phyloP scores from a whole-genome alignment of 1,284 basidiomycete species.

The Pseudozyma tsukubaensis region DNA sequence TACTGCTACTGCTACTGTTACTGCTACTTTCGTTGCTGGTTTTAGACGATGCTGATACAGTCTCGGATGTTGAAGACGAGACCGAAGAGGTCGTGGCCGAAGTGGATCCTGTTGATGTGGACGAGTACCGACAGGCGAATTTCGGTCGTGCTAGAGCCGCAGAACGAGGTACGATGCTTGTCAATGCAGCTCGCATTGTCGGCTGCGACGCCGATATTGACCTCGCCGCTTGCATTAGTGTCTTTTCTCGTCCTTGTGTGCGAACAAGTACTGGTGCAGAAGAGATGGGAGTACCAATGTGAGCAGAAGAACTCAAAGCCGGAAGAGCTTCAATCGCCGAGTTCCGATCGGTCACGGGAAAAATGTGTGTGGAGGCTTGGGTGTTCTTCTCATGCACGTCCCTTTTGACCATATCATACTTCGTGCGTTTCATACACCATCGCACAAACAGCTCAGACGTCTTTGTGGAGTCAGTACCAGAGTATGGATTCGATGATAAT shows the following conservation, averaged over 20 bases:
- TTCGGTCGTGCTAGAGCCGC: not conserved
- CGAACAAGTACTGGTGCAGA: not conserved
- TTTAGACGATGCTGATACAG: not conserved
- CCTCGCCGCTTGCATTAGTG: too few species aligned
- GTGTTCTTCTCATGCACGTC: not conserved
- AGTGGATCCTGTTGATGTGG: not conserved
- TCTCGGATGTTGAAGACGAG: not conserved
- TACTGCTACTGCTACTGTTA: not conserved
- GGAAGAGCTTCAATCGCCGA: not conserved
- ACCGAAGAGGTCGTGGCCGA: slow-evolving; percentile 4
- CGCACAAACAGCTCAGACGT: not conserved
- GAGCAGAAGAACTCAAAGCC: too few species aligned
- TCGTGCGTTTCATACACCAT: not conserved
- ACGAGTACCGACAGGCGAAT: not conserved
- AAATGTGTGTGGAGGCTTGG: too few species aligned
- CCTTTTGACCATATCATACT: not conserved
- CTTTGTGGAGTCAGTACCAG: not conserved
- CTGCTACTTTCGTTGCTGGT: not conserved
- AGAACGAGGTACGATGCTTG: not conserved
- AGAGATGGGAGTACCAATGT: not conserved
- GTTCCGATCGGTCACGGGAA: not conserved
- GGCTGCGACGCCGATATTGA: too few species aligned
- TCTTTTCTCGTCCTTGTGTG: not conserved
- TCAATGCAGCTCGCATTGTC: not conserved
- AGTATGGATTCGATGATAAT: not conserved